phyloP scores from a whole-genome alignment of 768 basidiomycete genomes.

The Tricholoma sp. region DNA sequence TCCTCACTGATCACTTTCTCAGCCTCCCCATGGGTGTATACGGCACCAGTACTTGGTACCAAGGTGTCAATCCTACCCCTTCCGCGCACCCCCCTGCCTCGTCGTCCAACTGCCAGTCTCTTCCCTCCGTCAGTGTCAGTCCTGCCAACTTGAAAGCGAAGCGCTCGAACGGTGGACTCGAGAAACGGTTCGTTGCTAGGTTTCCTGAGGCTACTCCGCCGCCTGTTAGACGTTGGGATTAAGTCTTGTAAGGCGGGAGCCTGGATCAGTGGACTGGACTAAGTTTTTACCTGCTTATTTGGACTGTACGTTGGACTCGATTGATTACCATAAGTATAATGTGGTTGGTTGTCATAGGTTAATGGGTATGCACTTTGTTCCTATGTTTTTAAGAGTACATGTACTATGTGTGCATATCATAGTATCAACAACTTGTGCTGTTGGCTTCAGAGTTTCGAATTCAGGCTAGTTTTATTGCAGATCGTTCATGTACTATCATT shows the following conservation, averaged over 20 bases:
- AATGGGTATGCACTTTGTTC: too few relatives aligned
- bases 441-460: too few relatives aligned
- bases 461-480: too few relatives aligned
- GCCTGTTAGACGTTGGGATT: background rate
- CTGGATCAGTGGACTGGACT: background rate
- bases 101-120: conserved; percentile 57
- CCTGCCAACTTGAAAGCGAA: conserved; percentile 17
- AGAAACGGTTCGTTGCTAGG: background rate
- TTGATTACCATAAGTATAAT: too few relatives aligned
- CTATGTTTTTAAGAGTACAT: too few relatives aligned
- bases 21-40: conserved; percentile 67
- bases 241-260: background rate
- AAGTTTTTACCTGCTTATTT: background rate
- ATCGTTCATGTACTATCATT: too few relatives aligned
- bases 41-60: conserved; percentile 65
- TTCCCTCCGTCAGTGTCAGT: conserved; percentile 29
- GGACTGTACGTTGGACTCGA: too few relatives aligned
- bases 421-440: too few relatives aligned
- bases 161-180: conserved; percentile 8
- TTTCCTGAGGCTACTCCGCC: background rate
- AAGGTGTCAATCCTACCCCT: conserved; percentile 57
- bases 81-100: conserved; percentile 51
- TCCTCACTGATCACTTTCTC: background rate
- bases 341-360: too few relatives aligned
- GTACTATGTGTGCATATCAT: too few relatives aligned